Evolutionary conservation across 768 basidiomycete genomes (phyloP).

Genomic region (Rhodotorula paludigena): DNA sequence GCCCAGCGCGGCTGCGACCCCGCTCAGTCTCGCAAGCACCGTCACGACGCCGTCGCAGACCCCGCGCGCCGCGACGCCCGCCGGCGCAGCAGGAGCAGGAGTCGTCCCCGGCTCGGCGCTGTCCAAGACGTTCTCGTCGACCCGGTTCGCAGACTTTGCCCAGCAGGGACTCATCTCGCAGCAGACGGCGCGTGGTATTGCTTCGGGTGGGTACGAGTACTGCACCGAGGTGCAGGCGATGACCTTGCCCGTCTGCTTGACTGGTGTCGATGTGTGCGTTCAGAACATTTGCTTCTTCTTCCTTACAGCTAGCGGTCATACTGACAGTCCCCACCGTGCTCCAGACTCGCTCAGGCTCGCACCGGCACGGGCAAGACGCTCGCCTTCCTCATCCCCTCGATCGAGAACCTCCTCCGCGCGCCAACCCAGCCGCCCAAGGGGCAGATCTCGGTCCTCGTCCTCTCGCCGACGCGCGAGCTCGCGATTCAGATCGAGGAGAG

Average conservation of each 20-base stretch:
- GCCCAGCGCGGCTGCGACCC: not conserved
- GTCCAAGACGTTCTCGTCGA: constrained; percentile 10
- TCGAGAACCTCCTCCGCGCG: constrained; percentile 45
- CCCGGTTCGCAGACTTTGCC: constrained; percentile 12
- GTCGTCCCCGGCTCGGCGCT: not conserved
- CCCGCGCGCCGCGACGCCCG: constrained; percentile 14
- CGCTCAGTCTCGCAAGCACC: constrained; percentile 4
- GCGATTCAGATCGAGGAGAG: constrained; percentile 57
- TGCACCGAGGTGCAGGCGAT: constrained; percentile 39
- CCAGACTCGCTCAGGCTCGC: constrained; percentile 42
- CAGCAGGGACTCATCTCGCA: constrained; percentile 10
- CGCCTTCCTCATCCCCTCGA: constrained; percentile 50
- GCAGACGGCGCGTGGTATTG: not conserved
- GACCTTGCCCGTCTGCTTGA: constrained; percentile 37
- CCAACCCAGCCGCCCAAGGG: constrained; percentile 34
- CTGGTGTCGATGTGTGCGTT: constrained; percentile 24
- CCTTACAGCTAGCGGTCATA: not conserved
- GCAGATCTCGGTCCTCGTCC: constrained; percentile 44
- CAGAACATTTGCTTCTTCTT: not conserved
- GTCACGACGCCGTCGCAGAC: constrained; percentile 19
- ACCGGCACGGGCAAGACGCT: constrained; percentile 55
- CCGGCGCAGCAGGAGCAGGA: too few species aligned
- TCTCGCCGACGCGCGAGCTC: constrained; percentile 54
- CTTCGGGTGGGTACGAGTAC: constrained; percentile 13
- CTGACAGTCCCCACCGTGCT: not conserved